Evolutionary conservation across 192 early-diverging fungal species (phyloP).

Genomic region (Coemansia sp.): DNA sequence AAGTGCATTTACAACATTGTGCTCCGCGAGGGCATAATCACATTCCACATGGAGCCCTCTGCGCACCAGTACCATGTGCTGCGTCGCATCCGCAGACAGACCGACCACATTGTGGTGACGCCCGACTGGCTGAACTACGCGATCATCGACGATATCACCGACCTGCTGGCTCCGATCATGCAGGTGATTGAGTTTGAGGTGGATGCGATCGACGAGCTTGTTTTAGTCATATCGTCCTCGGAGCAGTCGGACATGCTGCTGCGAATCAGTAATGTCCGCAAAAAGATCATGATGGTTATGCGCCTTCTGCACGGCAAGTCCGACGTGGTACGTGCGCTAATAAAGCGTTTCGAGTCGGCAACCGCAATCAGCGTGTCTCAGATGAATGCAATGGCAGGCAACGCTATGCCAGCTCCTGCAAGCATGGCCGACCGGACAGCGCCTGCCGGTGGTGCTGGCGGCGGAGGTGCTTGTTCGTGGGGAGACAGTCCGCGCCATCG

Average conservation of each 20-base stretch:
- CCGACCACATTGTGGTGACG: conserved; percentile 81
- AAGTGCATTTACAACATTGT: conserved; percentile 68
- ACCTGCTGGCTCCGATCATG: conserved; percentile 85
- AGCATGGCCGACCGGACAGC: background rate
- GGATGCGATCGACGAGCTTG: conserved; percentile 92
- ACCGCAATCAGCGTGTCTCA: conserved; percentile 46
- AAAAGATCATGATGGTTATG: conserved; percentile 69
- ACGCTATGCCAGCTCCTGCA: background rate
- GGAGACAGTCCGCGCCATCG: conserved; percentile 30
- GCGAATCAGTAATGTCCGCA: conserved; percentile 71
- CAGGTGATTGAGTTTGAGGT: conserved; percentile 91
- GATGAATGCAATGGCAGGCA: conserved; percentile 31
- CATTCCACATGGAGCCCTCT: conserved; percentile 82
- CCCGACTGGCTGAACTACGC: conserved; percentile 98
- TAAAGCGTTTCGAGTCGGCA: conserved; percentile 65
- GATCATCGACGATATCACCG: conserved; percentile 92
- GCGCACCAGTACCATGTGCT: conserved; percentile 84
- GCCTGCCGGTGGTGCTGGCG: background rate
- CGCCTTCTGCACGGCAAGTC: conserved; percentile 70
- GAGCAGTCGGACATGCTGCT: conserved; percentile 82
- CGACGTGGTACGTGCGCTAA: conserved; percentile 72
- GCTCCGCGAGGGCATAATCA: conserved; percentile 68
- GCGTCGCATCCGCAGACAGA: conserved; percentile 79
- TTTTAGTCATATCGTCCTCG: conserved; percentile 87
- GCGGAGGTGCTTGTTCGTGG: background rate